These are phyloP conservation scores for Neurospora hispaniola DNA, from an alignment of 495 filamentous ascomycete species.

Conservation along the genomic window DNA sequence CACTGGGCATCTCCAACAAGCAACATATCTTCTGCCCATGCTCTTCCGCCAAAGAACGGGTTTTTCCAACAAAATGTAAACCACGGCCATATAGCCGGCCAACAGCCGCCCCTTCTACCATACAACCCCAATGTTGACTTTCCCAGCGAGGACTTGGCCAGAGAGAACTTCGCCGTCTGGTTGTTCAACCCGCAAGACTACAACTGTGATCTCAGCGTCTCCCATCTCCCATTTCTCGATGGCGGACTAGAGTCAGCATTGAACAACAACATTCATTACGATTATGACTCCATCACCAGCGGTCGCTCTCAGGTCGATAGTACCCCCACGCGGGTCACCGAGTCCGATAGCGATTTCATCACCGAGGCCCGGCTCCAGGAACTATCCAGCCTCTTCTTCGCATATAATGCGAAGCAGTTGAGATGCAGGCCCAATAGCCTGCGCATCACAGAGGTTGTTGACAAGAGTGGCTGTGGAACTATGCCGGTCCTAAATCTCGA, in stretches of 20 bases:
- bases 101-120: slow-evolving; percentile 25
- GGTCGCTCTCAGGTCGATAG: slow-evolving; percentile 57
- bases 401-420: slow-evolving; percentile 66
- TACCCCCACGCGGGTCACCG: slow-evolving; percentile 56
- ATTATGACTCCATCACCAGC: slow-evolving; percentile 47
- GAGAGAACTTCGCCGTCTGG: slow-evolving; percentile 39
- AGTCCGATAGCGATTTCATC: slow-evolving; percentile 57
- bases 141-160: slow-evolving; percentile 26
- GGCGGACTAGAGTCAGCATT: slow-evolving; percentile 40
- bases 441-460: slow-evolving; percentile 60
- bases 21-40: background rate
- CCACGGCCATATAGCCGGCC: background rate
- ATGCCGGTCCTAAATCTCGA: slow-evolving; percentile 66
- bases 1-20: background rate
- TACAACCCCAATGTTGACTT: slow-evolving; percentile 26
- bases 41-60: background rate
- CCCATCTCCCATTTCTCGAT: slow-evolving; percentile 35
- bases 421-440: slow-evolving; percentile 42
- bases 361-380: slow-evolving; percentile 77
- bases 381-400: slow-evolving; percentile 64
- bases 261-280: slow-evolving; percentile 42
- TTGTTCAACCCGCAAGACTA: slow-evolving; percentile 36
- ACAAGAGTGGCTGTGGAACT: slow-evolving; percentile 51
- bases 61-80: background rate
- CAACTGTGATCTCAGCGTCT: slow-evolving; percentile 30